These are phyloP conservation scores for Nothomitra cinnamomea DNA, from an alignment of 2,329 filamentous ascomycete genomes.

Conservation along the genomic window DNA sequence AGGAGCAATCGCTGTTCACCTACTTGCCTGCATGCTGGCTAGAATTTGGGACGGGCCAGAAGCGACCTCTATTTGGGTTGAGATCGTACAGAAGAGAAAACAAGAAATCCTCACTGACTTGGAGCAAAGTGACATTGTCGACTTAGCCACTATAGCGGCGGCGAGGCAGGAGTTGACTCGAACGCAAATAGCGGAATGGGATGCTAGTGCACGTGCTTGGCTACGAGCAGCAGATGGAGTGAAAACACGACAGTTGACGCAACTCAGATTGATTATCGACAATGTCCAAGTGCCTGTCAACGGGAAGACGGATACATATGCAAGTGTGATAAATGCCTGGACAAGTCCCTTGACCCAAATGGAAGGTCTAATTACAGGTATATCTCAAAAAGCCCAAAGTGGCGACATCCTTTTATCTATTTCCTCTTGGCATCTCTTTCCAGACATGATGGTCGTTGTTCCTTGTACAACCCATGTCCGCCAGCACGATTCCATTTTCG, in stretches of 20 bases:
- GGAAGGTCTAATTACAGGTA: constrained; percentile 14
- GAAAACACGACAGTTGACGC: constrained; percentile 14
- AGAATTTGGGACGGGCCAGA: constrained; percentile 13
- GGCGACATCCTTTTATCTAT: constrained; percentile 18
- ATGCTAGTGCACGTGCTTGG: constrained; percentile 24
- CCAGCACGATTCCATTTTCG: neutral
- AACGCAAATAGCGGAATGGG: constrained; percentile 20
- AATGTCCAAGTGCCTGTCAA: constrained; percentile 15
- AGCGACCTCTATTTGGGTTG: constrained; percentile 19
- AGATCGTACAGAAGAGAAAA: constrained; percentile 14
- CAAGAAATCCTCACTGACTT: neutral
- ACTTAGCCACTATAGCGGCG: constrained; percentile 2
- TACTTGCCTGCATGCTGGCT: constrained; percentile 21
- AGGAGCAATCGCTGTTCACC: constrained; percentile 17
- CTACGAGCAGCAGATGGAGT: constrained; percentile 18
- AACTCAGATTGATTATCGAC: constrained; percentile 17
- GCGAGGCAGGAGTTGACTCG: constrained; percentile 12
- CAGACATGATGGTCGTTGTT: constrained; percentile 14
- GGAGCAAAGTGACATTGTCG: neutral
- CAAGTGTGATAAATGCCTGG: neutral
- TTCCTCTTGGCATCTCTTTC: constrained; percentile 22
- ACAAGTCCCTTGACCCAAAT: neutral
- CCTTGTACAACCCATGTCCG: neutral
- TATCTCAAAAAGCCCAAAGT: constrained; percentile 13
- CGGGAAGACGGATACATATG: constrained; percentile 9